Evolutionary conservation across 805 yeast species (phyloP), one percentile per base, ranked within the genome.

Genomic region (Metschnikowia cerradonensis): DNA sequence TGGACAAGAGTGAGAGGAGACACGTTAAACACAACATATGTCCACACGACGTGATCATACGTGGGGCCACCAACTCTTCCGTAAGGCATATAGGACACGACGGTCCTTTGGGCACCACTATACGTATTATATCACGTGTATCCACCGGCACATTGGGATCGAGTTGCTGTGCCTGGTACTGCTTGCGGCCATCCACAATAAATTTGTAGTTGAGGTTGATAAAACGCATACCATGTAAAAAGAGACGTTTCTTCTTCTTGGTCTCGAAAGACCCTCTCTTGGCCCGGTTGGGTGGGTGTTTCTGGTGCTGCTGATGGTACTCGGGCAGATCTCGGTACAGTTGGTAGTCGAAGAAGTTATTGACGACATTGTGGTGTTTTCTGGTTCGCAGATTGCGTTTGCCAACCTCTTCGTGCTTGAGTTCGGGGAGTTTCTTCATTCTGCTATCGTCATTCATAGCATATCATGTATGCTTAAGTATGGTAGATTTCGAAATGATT

Each of bases 41-140:
- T 4, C 99, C 99, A 71, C 99, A 94, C 11, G 83, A 78, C 4
- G 75, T 71, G 30, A 90, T 83, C 98, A 94, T 95, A 49, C 98
- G 74, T 2, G 99, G 97, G 0, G 97, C 97, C 15, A 87, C 80
- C 13, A 94, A 88, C 13, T 83, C 84, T 46, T 89, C 95, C 32
- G 84, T 78, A 13, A 94, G 72, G 65, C 99, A 94, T 26, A 94
- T 92, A 0, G 99, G 98, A 64, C 99, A 94, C 36, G 84, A 83
- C 57, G 85, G 85, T 1, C 86, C 84, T 52, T 78, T 80, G 13
- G 92, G 86, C 0, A 82, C 84, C n/a, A 90, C 64, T 5, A 92
- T 89, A 45, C 96, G 73, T 32, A 85, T 66, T 4, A 94, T 82
- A 36, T 79, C 74, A 3, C 74, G 72, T 52, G 80, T 76, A 14